Base-by-base conservation (phyloP, 83 land plant genomes). In the Picea mariana region DNA sequence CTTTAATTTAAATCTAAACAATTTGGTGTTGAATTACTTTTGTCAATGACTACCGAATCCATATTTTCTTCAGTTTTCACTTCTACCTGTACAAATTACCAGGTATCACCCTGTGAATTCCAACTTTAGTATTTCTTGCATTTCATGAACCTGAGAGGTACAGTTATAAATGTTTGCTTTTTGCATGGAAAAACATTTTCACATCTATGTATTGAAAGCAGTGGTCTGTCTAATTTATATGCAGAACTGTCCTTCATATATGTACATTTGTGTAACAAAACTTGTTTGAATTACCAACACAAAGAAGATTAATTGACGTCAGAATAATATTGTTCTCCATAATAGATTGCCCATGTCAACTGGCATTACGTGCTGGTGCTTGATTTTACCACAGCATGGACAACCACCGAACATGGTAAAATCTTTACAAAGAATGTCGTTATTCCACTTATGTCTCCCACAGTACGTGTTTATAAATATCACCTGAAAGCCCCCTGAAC, bases 401-500 rank as follows among this genome's bases (percentile, higher is more conserved):
- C 52, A 42, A 72, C 44, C 55, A 0, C 52, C 0, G 9, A 44
- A 73, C 47, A 40, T 17, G 47, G 26, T 73, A 40, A 42, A 69
- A 44, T 3, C 23, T 44, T 73, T 73, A 12, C 5, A 73, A 73
- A 11, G 3, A 73, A 73, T 73, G 7, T 1, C 24, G 7, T 44
- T n/a, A 73, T 47, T n/a, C 23, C 9, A 20, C 55, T 9, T 73
- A 44, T 44, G 6, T 18, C 47, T 72, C 23, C 55, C 55, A 72
- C 11, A 20, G 55, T 42, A 42, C 55, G 17, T 68, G 27, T 20
- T n/a, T 24, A 72, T 72, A 42, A 21, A 1, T 47, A 17, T 72
- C 52, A 13, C 47, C n/a, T 73, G 77, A 21, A 73, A 20, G 77
- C 77, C 18, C 18, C 77, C n/a, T 47, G n/a, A 73, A 73, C 13